phyloP scores from a whole-genome alignment of 2,329 filamentous ascomycete genomes.

The Ceratocystis destructans region DNA sequence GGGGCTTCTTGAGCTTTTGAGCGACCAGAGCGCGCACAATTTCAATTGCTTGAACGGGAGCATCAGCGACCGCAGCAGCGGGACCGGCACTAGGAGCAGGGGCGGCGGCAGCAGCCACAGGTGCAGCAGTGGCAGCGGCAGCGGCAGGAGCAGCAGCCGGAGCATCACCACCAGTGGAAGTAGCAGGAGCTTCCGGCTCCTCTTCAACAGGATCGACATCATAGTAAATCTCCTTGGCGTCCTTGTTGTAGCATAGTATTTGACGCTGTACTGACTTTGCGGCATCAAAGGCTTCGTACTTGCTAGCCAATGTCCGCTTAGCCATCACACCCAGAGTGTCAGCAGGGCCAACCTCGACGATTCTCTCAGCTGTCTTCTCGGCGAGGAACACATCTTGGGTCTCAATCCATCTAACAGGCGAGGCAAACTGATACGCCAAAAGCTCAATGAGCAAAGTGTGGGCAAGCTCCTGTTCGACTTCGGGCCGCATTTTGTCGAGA shows the following conservation, averaged over 20 bases:
- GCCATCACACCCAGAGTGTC: slow-evolving; percentile 97
- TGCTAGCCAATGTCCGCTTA: slow-evolving; percentile 84
- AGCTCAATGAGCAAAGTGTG: slow-evolving; percentile 98
- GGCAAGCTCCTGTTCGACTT: slow-evolving; percentile 97
- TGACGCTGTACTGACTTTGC: slow-evolving; percentile 92
- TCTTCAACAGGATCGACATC: slow-evolving; percentile 92
- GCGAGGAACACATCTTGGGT: slow-evolving; percentile 98
- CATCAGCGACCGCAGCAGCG: slow-evolving; percentile 73
- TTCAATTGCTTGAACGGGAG: slow-evolving; percentile 75
- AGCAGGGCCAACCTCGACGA: slow-evolving; percentile 93
- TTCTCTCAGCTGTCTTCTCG: slow-evolving; percentile 88
- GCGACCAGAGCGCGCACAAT: slow-evolving; percentile 81
- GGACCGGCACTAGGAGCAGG: slow-evolving; percentile 65
- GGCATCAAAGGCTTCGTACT: slow-evolving; percentile 97
- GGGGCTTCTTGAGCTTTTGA: slow-evolving; percentile 92
- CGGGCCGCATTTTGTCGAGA: slow-evolving; percentile 67
- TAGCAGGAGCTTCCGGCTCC: slow-evolving; percentile 53
- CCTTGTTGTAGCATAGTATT: slow-evolving; percentile 98
- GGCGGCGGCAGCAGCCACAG: slow-evolving; percentile 42
- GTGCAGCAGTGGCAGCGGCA: slow-evolving; percentile 42
- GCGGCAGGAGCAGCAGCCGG: slow-evolving; percentile 40
- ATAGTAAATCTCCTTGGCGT: slow-evolving; percentile 98
- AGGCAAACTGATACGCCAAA: slow-evolving; percentile 97
- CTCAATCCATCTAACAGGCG: slow-evolving; percentile 98
- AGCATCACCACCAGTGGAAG: slow-evolving; percentile 35